These are phyloP conservation scores for Tetracentron sinense DNA, from an alignment of 164 flowering plant genomes.

Conservation along the genomic window DNA sequence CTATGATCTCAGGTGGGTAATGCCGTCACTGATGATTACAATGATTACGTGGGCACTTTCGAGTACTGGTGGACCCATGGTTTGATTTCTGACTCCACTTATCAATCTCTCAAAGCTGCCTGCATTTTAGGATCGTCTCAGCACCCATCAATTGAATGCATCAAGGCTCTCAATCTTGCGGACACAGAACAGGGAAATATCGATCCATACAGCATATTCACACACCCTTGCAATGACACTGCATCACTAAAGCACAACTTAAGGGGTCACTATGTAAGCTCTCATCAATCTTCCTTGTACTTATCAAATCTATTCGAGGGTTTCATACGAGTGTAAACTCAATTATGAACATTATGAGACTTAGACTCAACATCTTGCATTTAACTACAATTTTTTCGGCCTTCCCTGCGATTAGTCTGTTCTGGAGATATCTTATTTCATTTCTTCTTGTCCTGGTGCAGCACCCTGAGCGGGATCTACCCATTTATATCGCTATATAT, in stretches of 20 bases:
- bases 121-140: conserved; percentile 57
- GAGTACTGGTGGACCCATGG: conserved; percentile 87
- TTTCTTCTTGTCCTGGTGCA: neutral
- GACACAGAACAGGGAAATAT: conserved; percentile 72
- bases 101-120: conserved; percentile 35
- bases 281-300: neutral
- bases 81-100: conserved; percentile 74
- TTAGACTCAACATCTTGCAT: neutral
- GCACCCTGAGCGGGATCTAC: neutral
- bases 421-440: neutral
- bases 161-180: conserved; percentile 52
- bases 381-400: neutral
- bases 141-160: conserved; percentile 76
- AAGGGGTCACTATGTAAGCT: conserved; percentile 82
- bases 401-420: neutral
- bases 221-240: conserved; percentile 62
- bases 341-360: neutral
- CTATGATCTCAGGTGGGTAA: conserved; percentile 56
- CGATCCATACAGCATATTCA: conserved; percentile 89
- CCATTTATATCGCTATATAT: too few relatives aligned
- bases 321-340: neutral
- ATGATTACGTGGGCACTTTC: conserved; percentile 65
- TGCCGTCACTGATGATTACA: conserved; percentile 68
- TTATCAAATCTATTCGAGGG: neutral
- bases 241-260: conserved; percentile 46